Percentiles rank a stretch among this genome's conserved stretches.
Conservation (phyloP, 495 filamentous ascomycete species). For the Parachaetomium inaequale region DNA sequence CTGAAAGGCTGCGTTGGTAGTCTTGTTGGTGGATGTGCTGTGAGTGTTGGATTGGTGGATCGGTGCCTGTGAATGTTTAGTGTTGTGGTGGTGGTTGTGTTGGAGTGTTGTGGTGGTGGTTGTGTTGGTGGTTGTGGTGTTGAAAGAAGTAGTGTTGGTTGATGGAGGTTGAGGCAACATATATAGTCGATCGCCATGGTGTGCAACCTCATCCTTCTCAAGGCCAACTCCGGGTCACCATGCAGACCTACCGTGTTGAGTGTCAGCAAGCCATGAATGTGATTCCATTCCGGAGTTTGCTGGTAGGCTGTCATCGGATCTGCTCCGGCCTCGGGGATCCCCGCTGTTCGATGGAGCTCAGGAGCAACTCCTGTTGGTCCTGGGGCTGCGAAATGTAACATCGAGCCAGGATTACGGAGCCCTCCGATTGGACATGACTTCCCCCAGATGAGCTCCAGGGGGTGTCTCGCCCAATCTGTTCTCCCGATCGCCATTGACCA, state of each 20-base stretch:
- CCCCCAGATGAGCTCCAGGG: no score
- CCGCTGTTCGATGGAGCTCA: neutral
- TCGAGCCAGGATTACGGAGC: neutral
- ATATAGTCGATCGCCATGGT: neutral
- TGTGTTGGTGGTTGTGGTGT: neutral
- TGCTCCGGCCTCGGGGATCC: neutral
- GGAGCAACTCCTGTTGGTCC: neutral
- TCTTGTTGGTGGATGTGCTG: neutral
- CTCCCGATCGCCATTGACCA: no score
- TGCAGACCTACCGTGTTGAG: neutral
- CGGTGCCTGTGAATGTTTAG: no score
- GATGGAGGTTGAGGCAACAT: neutral
- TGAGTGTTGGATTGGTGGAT: neutral
- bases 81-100: neutral
- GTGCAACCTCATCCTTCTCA: neutral
- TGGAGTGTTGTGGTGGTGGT: neutral
- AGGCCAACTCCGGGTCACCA: neutral
- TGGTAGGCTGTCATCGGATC: neutral
- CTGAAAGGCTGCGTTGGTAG: neutral
- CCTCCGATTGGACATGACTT: neutral
- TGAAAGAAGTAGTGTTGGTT: neutral
- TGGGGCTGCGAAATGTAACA: neutral
- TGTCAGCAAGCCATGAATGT: neutral
- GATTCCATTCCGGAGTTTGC: neutral
- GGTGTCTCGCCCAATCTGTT: no score